Evolutionary conservation across 2,329 filamentous ascomycete genomes (phyloP).

Genomic region (Sclerotinia glacialis): DNA sequence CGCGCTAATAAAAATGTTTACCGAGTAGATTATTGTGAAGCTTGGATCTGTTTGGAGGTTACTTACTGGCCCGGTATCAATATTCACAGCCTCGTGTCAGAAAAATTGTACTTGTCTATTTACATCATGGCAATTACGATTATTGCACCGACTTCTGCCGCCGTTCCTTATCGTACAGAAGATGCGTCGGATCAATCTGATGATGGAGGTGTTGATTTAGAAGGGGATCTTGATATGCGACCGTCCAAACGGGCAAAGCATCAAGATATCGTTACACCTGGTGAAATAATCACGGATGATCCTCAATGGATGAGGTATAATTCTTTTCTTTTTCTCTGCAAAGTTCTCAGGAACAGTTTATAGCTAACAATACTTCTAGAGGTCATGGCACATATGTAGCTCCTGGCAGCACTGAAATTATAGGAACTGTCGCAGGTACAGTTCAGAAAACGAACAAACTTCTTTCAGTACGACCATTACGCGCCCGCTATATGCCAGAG

Average conservation of each 20-base stretch:
- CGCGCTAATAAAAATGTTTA: slow-evolving; percentile 8
- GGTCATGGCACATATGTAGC: slow-evolving; percentile 89
- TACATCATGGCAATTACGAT: slow-evolving; percentile 40
- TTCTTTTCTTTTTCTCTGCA: too few species aligned
- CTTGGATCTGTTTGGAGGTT: not conserved
- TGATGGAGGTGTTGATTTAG: slow-evolving; percentile 39
- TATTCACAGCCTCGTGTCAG: slow-evolving; percentile 21
- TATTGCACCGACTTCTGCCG: slow-evolving; percentile 36
- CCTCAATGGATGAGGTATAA: slow-evolving; percentile 89
- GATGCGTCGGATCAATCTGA: slow-evolving; percentile 30
- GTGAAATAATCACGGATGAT: slow-evolving; percentile 82
- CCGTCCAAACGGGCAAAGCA: slow-evolving; percentile 43
- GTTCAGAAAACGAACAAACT: slow-evolving; percentile 95
- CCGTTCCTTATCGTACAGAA: slow-evolving; percentile 24
- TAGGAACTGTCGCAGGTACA: slow-evolving; percentile 85
- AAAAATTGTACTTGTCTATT: not conserved
- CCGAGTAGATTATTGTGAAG: slow-evolving; percentile 3
- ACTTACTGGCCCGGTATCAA: not conserved
- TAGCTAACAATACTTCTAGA: slow-evolving; percentile 46
- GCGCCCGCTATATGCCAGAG: slow-evolving; percentile 90
- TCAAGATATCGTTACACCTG: slow-evolving; percentile 74
- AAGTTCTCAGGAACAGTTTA: not conserved
- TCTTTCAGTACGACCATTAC: slow-evolving; percentile 83
- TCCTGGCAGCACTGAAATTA: slow-evolving; percentile 63
- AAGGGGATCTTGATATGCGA: slow-evolving; percentile 44